These are phyloP conservation scores for Geranium rotundifolium DNA, from an alignment of 345 rosid genomes.

Conservation along the genomic window DNA sequence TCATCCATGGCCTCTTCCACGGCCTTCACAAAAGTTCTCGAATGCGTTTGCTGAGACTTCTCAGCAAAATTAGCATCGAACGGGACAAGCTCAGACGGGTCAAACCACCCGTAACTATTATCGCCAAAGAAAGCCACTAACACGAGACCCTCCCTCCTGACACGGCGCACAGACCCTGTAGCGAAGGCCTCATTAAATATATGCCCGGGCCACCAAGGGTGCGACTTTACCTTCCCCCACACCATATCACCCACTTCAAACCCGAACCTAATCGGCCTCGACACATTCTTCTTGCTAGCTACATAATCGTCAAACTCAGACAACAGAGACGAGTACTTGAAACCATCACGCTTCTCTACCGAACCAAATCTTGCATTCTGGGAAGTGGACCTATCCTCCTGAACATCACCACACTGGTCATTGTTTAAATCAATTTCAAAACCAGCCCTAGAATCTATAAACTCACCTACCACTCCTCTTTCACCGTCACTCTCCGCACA, in stretches of 20 bases:
- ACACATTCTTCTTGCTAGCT: slow-evolving; percentile 61
- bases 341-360: neutral
- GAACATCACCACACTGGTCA: slow-evolving; percentile 14
- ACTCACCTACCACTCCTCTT: neutral
- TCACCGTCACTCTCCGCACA: slow-evolving; percentile 2
- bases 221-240: slow-evolving; percentile 99
- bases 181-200: slow-evolving; percentile 90
- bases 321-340: slow-evolving; percentile 39
- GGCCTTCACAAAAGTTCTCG: slow-evolving; percentile 65
- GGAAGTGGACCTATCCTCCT: no score
- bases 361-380: no score
- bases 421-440: slow-evolving; percentile 6
- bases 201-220: slow-evolving; percentile 99
- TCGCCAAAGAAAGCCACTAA: slow-evolving; percentile 96
- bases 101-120: slow-evolving; percentile 98
- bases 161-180: slow-evolving; percentile 61
- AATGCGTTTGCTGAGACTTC: slow-evolving; percentile 55
- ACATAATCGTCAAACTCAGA: slow-evolving; percentile 88
- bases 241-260: slow-evolving; percentile 95
- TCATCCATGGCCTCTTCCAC: slow-evolving; percentile 96
- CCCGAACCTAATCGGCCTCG: slow-evolving; percentile 69
- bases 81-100: slow-evolving; percentile 90
- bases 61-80: slow-evolving; percentile 57
- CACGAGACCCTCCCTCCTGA: slow-evolving; percentile 72
- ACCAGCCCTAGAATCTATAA: slow-evolving; percentile 20